phyloP scores from a whole-genome alignment of 2,329 filamentous ascomycete genomes.

The Colletotrichum cordylinicola region DNA sequence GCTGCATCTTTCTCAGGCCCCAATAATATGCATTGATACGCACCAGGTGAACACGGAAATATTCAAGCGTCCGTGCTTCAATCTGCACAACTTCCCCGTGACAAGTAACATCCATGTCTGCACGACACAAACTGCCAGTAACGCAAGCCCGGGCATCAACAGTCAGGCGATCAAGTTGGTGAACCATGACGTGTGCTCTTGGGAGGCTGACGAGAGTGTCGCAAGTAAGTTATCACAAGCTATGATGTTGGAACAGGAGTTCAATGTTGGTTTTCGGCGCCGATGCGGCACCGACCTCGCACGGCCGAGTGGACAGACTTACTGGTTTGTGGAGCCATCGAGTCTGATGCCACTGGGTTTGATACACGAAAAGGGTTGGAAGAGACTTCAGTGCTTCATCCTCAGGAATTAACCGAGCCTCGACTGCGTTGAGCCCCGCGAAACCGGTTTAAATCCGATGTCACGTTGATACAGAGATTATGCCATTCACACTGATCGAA shows the following conservation, averaged over 20 bases:
- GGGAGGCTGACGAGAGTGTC: too few species aligned
- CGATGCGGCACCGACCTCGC: background rate
- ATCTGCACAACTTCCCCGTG: background rate
- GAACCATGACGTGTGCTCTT: background rate
- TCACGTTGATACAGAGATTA: background rate
- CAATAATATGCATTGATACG: background rate
- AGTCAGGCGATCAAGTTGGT: background rate
- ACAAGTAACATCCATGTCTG: background rate
- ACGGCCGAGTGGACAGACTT: background rate
- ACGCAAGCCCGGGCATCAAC: background rate
- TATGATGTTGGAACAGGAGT: background rate
- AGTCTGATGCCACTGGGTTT: rapidly evolving
- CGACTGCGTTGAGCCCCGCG: background rate
- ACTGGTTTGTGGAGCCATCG: background rate
- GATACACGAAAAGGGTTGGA: background rate
- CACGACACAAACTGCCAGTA: background rate
- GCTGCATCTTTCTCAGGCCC: background rate
- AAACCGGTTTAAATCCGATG: background rate
- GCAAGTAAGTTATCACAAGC: too few species aligned
- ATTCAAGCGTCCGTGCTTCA: background rate
- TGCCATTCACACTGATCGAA: too few species aligned
- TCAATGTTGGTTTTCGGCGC: background rate
- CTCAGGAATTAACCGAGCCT: background rate
- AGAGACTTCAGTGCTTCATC: background rate
- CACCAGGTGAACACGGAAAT: background rate